Evolutionary conservation across 2,329 filamentous ascomycete species (phyloP).

Genomic region (Cercospora sojina): DNA sequence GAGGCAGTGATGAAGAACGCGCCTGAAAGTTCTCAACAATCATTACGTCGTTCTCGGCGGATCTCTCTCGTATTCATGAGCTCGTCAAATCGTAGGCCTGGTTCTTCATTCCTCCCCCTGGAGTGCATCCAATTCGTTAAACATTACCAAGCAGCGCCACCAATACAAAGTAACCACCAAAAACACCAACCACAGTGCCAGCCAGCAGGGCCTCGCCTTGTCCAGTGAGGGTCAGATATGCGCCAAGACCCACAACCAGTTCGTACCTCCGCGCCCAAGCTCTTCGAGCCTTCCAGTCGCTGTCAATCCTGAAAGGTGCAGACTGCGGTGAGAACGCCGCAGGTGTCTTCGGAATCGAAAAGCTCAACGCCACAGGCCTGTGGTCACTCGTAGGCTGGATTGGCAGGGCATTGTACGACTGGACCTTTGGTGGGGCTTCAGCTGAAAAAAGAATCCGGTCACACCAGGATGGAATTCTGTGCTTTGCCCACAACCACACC

Average conservation of each 20-base stretch:
- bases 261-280: conserved; percentile 58
- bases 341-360: conserved; percentile 57
- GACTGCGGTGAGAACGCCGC: conserved; percentile 22
- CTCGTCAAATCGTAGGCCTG: neutral
- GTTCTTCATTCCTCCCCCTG: neutral
- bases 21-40: neutral
- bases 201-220: conserved; percentile 45
- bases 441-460: conserved; percentile 78
- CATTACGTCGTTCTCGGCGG: neutral
- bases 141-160: conserved; percentile 14
- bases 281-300: conserved; percentile 56
- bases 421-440: conserved; percentile 43
- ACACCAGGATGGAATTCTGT: conserved; percentile 91
- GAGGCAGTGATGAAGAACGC: neutral
- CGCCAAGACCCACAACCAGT: conserved; percentile 57
- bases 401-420: conserved; percentile 71
- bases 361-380: conserved; percentile 73
- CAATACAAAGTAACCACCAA: conserved; percentile 35
- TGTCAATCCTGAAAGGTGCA: conserved; percentile 32
- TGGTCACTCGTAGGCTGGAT: conserved; percentile 84
- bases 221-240: conserved; percentile 54
- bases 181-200: conserved; percentile 34
- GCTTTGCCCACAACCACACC: conserved; percentile 62
- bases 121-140: neutral
- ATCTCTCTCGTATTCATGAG: neutral